Percentiles rank a stretch among this genome's conserved stretches.
phyloP scores from a whole-genome alignment of 345 rosid species.

The Cardamine occulta region DNA sequence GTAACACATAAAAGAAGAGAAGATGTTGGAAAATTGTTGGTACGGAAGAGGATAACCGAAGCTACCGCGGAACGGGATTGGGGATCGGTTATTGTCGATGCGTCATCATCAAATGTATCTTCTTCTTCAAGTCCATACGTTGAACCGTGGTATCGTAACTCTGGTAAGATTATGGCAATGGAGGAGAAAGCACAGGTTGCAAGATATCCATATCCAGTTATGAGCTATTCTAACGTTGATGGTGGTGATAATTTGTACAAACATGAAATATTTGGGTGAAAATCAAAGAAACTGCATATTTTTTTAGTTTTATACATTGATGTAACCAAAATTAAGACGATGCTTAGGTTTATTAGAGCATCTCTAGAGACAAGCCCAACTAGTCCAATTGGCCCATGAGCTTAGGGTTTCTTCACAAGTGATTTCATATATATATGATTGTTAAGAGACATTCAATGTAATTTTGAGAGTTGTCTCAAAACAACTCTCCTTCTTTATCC shows the following conservation, averaged over 20 bases:
- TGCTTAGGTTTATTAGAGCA: too few species aligned
- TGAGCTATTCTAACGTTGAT: conserved; percentile 57
- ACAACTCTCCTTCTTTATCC: too few species aligned
- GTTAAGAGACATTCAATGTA: too few species aligned
- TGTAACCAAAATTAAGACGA: conserved; percentile 17
- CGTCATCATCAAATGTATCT: conserved; percentile 43
- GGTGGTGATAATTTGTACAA: conserved; percentile 79
- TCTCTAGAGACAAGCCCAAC: too few species aligned
- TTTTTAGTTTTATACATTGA: conserved; percentile 12
- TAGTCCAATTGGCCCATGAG: too few species aligned
- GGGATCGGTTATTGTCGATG: conserved; percentile 69
- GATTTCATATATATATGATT: too few species aligned
- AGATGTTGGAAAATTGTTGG: conserved; percentile 67
- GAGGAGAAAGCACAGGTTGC: conserved; percentile 43
- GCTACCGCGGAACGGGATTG: conserved; percentile 74
- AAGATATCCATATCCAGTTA: conserved; percentile 58
- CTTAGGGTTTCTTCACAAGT: too few species aligned
- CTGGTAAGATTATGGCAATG: conserved; percentile 49
- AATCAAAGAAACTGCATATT: not conserved
- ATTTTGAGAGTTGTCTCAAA: too few species aligned
- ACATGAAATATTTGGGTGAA: conserved; percentile 60
- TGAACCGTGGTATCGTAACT: conserved; percentile 79
- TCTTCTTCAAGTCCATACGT: conserved; percentile 40
- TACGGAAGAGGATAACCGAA: conserved; percentile 69
- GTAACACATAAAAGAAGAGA: conserved; percentile 67